Percentiles rank a stretch among this genome's conserved stretches.
Evolutionary conservation across 306 rosid species (phyloP).

Genomic region (Crataegus laevigata): DNA sequence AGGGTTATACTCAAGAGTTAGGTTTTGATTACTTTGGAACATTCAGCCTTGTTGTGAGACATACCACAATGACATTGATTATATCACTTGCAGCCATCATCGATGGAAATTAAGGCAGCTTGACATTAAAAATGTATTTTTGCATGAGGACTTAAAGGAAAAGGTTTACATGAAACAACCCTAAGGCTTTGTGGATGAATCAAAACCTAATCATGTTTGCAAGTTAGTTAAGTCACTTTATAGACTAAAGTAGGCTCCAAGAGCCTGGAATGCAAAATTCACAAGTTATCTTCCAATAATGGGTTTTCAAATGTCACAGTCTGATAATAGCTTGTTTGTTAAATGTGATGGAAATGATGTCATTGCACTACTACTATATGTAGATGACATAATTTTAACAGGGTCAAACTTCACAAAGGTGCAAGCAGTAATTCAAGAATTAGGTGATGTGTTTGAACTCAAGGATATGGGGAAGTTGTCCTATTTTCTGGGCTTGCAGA

Average conservation of each 20-base stretch:
- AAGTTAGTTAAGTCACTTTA: too few species aligned
- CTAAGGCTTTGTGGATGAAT: not conserved
- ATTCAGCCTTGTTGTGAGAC: not conserved
- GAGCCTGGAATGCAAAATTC: not conserved
- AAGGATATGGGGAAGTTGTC: too few species aligned
- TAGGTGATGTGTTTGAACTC: too few species aligned
- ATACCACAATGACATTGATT: not conserved
- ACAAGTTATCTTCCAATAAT: not conserved
- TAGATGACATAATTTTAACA: too few species aligned
- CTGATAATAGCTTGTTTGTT: not conserved
- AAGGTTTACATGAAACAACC: too few species aligned
- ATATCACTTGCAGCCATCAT: not conserved
- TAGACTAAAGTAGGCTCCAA: not conserved
- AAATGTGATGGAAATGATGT: not conserved
- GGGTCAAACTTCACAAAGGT: too few species aligned
- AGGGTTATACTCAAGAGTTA: not conserved
- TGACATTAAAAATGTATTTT: too few species aligned
- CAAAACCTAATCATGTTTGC: not conserved
- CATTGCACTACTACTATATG: not conserved
- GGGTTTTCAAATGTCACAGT: not conserved
- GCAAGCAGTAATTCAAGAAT: too few species aligned
- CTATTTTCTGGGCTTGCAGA: too few species aligned
- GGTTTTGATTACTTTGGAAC: not conserved
- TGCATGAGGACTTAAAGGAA: too few species aligned
- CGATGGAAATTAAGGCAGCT: not conserved